Evolutionary conservation across 1,284 basidiomycete species (phyloP), one percentile per base, ranked within the genome.

Genomic region (Pseudozyma thailandica): DNA sequence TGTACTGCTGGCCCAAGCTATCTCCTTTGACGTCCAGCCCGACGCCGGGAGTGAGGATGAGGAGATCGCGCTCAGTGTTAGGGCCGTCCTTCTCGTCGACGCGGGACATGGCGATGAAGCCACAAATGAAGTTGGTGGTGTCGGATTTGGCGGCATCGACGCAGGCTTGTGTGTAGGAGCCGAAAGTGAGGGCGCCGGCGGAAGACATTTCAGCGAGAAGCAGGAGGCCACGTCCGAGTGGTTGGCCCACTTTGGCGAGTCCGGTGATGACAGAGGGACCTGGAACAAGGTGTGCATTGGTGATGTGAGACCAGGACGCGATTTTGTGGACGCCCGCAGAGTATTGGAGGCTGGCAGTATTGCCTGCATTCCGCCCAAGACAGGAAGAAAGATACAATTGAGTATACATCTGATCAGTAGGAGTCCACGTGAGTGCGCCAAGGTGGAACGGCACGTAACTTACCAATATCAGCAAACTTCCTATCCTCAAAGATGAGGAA

Each of bases 381-480:
- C 47, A 53, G 13, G 15, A 15, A 6, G 43, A 50, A 50, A 16
- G 43, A 23, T n/a, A n/a, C n/a, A n/a, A n/a, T n/a, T n/a, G n/a
- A n/a, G n/a, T n/a, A n/a, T n/a, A n/a, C n/a, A n/a, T n/a, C n/a
- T n/a, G n/a, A n/a, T n/a, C n/a, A n/a, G n/a, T n/a, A n/a, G n/a
- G n/a, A n/a, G n/a, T n/a, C n/a, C n/a, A n/a, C n/a, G n/a, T n/a
- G n/a, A n/a, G n/a, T n/a, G n/a, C n/a, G 9, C 18, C 13, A n/a
- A 18, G 25, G 35, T 28, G 26, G n/a, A 1, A 2, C 63, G 81
- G 56, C 20, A 93, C 94, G n/a, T n/a, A n/a, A n/a, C n/a, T n/a
- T n/a, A n/a, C n/a, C 95, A 66, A 99, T 98, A 84, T 99, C 96
- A 21, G 96, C 96, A 81, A 99, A 99, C 84, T 99, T 99, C 74